These are phyloP conservation scores for Lagerstroemia speciosa DNA, from an alignment of 345 rosid species.

Conservation along the genomic window DNA sequence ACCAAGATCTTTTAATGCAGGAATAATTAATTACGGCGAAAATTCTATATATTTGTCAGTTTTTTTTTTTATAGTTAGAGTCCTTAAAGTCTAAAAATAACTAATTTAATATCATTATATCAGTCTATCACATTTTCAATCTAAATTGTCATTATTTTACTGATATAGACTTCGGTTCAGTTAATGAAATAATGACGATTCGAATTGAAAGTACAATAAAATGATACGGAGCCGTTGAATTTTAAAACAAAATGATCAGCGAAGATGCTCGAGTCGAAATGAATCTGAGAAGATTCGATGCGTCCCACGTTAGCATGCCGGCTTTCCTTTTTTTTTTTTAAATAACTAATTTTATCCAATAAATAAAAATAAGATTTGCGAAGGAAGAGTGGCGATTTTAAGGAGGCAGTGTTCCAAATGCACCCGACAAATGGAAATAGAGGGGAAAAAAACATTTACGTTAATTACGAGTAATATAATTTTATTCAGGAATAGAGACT, in stretches of 20 bases:
- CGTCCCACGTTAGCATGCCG: constrained; percentile 13
- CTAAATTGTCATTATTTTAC: no score
- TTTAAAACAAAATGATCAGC: neutral
- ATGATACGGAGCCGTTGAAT: neutral
- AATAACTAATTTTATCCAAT: neutral
- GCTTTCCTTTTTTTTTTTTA: neutral
- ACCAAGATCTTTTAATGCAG: no score
- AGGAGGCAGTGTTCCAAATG: constrained; percentile 14
- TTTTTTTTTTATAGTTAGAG: no score
- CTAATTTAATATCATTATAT: no score
- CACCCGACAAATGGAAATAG: neutral
- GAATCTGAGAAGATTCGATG: neutral
- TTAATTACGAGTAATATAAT: neutral
- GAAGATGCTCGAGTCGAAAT: neutral
- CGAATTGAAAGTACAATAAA: no score
- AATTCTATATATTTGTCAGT: no score
- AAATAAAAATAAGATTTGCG: neutral
- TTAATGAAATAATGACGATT: no score
- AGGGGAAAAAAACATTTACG: neutral
- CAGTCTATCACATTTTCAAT: no score
- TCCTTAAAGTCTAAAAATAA: no score
- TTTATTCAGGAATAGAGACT: neutral
- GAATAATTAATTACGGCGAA: no score
- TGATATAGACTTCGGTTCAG: no score
- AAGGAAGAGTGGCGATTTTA: constrained; percentile 1